Evolutionary conservation across 2,329 filamentous ascomycete genomes (phyloP).

Genomic region (Ophiocordyceps australis): DNA sequence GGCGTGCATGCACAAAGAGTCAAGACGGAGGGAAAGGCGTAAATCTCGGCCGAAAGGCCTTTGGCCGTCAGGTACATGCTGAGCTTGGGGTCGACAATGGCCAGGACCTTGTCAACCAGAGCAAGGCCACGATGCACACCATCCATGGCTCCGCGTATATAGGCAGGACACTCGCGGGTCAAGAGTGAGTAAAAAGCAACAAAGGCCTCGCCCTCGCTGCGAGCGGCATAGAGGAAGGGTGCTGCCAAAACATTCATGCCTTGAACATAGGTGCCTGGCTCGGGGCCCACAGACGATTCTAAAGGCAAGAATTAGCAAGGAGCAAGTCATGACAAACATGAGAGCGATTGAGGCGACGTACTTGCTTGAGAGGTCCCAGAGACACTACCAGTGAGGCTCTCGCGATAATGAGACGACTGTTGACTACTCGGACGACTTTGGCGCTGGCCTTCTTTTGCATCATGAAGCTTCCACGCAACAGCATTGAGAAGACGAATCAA

Average conservation of each 20-base stretch:
- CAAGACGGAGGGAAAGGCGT: constrained; percentile 87
- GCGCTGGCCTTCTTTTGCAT: constrained; percentile 40
- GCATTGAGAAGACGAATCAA: constrained; percentile 89
- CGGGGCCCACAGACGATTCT: constrained; percentile 34
- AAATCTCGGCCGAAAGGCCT: constrained; percentile 81
- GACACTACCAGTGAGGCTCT: constrained; percentile 13
- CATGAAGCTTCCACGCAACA: constrained; percentile 82
- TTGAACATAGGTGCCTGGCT: constrained; percentile 83
- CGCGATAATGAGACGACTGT: constrained; percentile 13
- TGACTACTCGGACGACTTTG: constrained; percentile 19
- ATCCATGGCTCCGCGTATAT: constrained; percentile 92
- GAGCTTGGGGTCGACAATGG: constrained; percentile 80
- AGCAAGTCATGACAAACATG: neutral
- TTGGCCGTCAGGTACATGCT: constrained; percentile 71
- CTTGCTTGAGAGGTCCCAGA: constrained; percentile 19
- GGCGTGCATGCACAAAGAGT: constrained; percentile 94
- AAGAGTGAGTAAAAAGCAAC: constrained; percentile 78
- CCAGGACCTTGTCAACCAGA: constrained; percentile 79
- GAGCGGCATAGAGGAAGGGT: constrained; percentile 85
- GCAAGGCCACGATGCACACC: constrained; percentile 85
- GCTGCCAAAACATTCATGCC: constrained; percentile 98
- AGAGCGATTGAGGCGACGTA: constrained; percentile 17
- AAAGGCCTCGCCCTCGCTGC: constrained; percentile 89
- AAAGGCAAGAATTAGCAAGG: constrained; percentile 13
- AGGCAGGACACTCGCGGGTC: constrained; percentile 76